Base-by-base conservation (phyloP, 225 moss, liverwort and hornwort genomes). In the Sphagnum contortum region DNA sequence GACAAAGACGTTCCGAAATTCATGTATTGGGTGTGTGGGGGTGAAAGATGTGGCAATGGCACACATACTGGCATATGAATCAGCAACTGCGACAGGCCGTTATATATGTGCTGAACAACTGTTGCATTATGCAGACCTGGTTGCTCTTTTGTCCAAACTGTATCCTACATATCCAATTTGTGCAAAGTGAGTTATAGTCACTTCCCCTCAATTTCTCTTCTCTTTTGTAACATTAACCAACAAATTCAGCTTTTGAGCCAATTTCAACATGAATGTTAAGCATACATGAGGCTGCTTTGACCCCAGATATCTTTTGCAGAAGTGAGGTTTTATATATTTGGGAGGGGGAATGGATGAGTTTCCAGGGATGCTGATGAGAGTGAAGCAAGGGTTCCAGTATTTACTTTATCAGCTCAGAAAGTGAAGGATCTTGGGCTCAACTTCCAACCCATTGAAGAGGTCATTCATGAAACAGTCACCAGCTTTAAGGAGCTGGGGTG, bases 61-160 rank as follows among this genome's bases (percentile, higher is more conserved):
- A 1, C 85, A 86, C 58, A 51, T 86, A 57, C 65, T 82, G 57
- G 81, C 74, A 12, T 82, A 73, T 46, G 72, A 74, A 68, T 63
- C 79, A 11, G 58, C 72, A 0, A 50, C 57, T 3, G 81, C 85
- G 0, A 52, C 55, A 7, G 81, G 81, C 14, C 72, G 85, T 9
- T 82, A 75, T 45, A 71, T 86, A 2, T 82, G 85, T 68, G 76
- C 81, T 9, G 78, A 74, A 66, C 77, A 74, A 71, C 72, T 70
- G 44, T 12, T 53, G 29, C 79, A 82, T 61, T 68, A 76, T 1
- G 44, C 74, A 47, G 65, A 86, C 67, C 50, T 86, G 1, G 79
- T 74, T 10, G 62, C 66, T 6, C n/a, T 74, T 61, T 73, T 86
- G 4, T 57, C 49, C 59, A 45, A 57, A 62, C 53, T 79, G 60